Percentiles rank a stretch among this genome's conserved stretches.
Evolutionary conservation across 495 filamentous ascomycete genomes (phyloP).

Genomic region (Penicillium lagena): DNA sequence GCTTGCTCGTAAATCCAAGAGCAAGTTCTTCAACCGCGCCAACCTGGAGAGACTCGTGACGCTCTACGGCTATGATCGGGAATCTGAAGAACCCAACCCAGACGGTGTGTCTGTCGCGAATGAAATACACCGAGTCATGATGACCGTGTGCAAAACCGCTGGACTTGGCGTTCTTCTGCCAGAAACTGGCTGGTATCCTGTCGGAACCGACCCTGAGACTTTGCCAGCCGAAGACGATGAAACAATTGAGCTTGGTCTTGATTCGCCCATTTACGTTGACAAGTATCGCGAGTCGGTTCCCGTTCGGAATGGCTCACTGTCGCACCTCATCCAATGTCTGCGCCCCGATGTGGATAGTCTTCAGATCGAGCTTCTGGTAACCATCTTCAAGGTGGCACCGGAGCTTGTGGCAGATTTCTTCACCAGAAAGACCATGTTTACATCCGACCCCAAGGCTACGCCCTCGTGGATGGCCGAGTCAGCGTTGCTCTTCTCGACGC

Average conservation of each 20-base stretch:
- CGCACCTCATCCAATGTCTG: conserved; percentile 69
- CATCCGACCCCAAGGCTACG: conserved; percentile 84
- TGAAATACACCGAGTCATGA: conserved; percentile 62
- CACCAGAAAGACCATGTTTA: conserved; percentile 67
- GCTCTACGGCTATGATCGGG: conserved; percentile 58
- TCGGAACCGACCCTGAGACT: conserved; percentile 52
- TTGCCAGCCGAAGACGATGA: conserved; percentile 34
- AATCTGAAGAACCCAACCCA: conserved; percentile 29
- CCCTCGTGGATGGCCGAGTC: conserved; percentile 93
- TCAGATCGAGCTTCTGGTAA: conserved; percentile 73
- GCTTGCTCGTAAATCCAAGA: conserved; percentile 64
- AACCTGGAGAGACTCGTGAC: conserved; percentile 65
- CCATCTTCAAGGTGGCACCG: conserved; percentile 73
- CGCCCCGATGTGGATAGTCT: conserved; percentile 74
- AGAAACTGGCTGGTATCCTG: conserved; percentile 67
- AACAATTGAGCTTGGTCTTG: conserved; percentile 61
- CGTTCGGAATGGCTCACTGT: conserved; percentile 67
- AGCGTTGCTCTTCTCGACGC: conserved; percentile 71
- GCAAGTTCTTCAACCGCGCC: conserved; percentile 60
- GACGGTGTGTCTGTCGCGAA: conserved; percentile 43
- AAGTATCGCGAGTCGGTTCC: conserved; percentile 59
- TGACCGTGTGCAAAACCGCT: conserved; percentile 64
- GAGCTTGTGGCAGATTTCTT: conserved; percentile 86
- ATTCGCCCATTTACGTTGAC: conserved; percentile 58
- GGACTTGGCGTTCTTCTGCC: conserved; percentile 62